Evolutionary conservation across 2,329 filamentous ascomycete species (phyloP).

Genomic region (Aspergillus fumigatus): DNA sequence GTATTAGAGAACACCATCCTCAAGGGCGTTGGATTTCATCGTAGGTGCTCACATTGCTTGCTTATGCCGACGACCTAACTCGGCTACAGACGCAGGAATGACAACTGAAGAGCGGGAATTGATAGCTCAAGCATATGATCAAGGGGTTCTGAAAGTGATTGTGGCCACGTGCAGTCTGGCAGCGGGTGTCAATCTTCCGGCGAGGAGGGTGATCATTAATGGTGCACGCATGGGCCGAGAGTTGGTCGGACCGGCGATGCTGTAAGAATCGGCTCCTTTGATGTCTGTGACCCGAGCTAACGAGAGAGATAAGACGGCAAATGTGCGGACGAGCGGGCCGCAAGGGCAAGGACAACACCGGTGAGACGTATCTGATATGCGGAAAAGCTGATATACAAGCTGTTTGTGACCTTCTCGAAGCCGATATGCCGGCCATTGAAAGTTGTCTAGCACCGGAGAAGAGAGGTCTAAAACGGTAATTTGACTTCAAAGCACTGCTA

Average conservation of each 20-base stretch:
- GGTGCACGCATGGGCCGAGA: constrained; percentile 72
- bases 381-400: constrained; percentile 63
- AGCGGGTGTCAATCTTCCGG: constrained; percentile 74
- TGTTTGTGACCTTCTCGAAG: constrained; percentile 66
- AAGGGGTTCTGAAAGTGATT: constrained; percentile 63
- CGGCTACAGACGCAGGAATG: constrained; percentile 43
- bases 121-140: constrained; percentile 66
- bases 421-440: constrained; percentile 64
- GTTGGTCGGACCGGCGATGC: constrained; percentile 71
- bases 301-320: constrained; percentile 51
- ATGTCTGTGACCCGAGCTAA: constrained; percentile 16
- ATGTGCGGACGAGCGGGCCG: constrained; percentile 75
- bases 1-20: constrained; percentile 61
- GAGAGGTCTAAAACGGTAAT: constrained; percentile 61
- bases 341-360: constrained; percentile 72
- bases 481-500: neutral
- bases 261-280: constrained; percentile 38
- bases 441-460: constrained; percentile 67
- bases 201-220: constrained; percentile 69
- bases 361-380: constrained; percentile 74
- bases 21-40: constrained; percentile 69
- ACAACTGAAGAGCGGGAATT: constrained; percentile 72
- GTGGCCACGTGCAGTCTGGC: constrained; percentile 75
- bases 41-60: constrained; percentile 39
- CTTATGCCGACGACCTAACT: constrained; percentile 22